These are phyloP conservation scores for Aspergillus carbonarius DNA, from an alignment of 2,329 filamentous ascomycete genomes.

Conservation along the genomic window DNA sequence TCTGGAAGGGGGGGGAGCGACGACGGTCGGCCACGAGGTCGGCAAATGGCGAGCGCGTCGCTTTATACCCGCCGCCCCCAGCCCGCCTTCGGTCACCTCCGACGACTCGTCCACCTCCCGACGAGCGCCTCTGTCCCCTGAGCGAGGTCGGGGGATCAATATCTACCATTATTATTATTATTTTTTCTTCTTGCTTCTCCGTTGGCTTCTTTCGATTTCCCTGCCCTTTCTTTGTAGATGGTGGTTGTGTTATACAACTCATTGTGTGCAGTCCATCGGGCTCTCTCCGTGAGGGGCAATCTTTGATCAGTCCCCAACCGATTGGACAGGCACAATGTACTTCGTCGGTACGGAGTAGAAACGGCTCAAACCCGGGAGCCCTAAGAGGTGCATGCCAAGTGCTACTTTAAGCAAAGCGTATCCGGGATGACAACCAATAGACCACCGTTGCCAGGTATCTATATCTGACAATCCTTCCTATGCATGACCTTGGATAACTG, in stretches of 20 bases:
- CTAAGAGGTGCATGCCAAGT: neutral
- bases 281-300: no score
- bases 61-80: constrained; percentile 10
- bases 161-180: no score
- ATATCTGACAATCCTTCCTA: neutral
- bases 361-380: neutral
- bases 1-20: neutral
- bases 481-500: neutral
- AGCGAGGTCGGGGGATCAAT: neutral
- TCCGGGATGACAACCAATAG: neutral
- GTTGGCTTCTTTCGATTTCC: no score
- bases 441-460: neutral
- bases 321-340: no score
- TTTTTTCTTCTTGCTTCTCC: no score
- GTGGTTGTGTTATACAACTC: no score
- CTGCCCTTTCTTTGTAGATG: no score
- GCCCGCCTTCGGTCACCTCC: constrained; percentile 19
- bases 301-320: no score
- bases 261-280: no score
- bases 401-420: neutral
- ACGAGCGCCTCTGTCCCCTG: neutral
- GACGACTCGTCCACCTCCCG: constrained; percentile 10
- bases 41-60: constrained; percentile 14
- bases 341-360: no score
- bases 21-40: constrained; percentile 9